Evolutionary conservation across 176 grass and related monocot genomes (phyloP).

Genomic region (Phragmites australis): DNA sequence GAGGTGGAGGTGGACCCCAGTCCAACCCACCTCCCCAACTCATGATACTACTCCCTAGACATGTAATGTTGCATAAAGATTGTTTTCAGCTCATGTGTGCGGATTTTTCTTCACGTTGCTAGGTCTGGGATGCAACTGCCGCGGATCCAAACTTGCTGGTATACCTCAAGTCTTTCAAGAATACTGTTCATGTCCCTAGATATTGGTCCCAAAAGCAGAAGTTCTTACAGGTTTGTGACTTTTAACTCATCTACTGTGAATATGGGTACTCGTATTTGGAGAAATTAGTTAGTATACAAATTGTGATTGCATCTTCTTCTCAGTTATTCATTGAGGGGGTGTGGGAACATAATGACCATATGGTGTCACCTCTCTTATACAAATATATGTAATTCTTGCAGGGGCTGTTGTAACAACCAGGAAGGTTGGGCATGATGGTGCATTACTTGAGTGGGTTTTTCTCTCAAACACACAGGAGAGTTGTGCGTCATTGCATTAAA

Average conservation of each 20-base stretch:
- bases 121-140: slow-evolving; percentile 96
- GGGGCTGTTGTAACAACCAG: slow-evolving; percentile 60
- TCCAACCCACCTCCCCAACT: neutral
- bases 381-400: slow-evolving; percentile 79
- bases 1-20: slow-evolving; percentile 29
- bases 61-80: neutral
- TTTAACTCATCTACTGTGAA: too few relatives aligned
- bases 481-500: too few relatives aligned
- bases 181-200: slow-evolving; percentile 88
- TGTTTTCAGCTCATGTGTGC: neutral
- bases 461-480: slow-evolving; percentile 32
- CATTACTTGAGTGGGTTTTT: slow-evolving; percentile 40
- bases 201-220: slow-evolving; percentile 92
- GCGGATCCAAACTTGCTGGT: slow-evolving; percentile 80
- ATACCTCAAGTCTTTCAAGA: slow-evolving; percentile 79
- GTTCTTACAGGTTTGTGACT: slow-evolving; percentile 78
- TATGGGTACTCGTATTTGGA: neutral
- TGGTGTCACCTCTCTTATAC: slow-evolving; percentile 80
- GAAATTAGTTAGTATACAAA: neutral
- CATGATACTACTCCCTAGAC: neutral
- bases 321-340: neutral
- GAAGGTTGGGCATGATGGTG: slow-evolving; percentile 59
- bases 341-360: slow-evolving; percentile 48
- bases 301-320: slow-evolving; percentile 13
- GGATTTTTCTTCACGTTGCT: neutral